Evolutionary conservation across 768 basidiomycete genomes (phyloP).

Genomic region (Podaxis mareebaensis): DNA sequence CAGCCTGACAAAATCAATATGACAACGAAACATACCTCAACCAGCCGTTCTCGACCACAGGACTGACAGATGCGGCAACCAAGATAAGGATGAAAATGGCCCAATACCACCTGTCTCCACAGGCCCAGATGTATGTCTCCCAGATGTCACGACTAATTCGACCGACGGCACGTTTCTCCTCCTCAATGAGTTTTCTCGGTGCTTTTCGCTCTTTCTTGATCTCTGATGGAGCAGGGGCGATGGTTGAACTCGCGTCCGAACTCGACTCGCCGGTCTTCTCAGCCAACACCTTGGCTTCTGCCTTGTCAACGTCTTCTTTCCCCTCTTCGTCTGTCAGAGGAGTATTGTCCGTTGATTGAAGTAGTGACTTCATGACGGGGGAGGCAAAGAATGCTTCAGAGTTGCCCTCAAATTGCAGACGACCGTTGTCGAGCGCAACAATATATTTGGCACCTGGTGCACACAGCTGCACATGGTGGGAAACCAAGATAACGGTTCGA

Average conservation of each 20-base stretch:
- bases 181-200: slow-evolving; percentile 84
- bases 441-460: slow-evolving; percentile 78
- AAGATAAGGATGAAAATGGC: slow-evolving; percentile 50
- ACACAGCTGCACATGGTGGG: slow-evolving; percentile 92
- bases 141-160: slow-evolving; percentile 69
- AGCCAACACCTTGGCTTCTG: slow-evolving; percentile 31
- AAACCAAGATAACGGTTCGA: slow-evolving; percentile 89
- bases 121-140: slow-evolving; percentile 40
- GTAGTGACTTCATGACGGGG: slow-evolving; percentile 61
- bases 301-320: slow-evolving; percentile 48
- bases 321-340: slow-evolving; percentile 53
- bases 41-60: slow-evolving; percentile 76
- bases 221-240: slow-evolving; percentile 32
- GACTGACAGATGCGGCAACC: slow-evolving; percentile 57
- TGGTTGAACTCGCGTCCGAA: slow-evolving; percentile 38
- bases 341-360: slow-evolving; percentile 49
- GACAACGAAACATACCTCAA: slow-evolving; percentile 38
- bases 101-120: slow-evolving; percentile 60
- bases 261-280: slow-evolving; percentile 48
- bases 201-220: slow-evolving; percentile 35
- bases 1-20: slow-evolving; percentile 8
- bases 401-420: slow-evolving; percentile 73
- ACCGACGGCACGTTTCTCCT: slow-evolving; percentile 77
- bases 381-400: slow-evolving; percentile 66
- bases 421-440: slow-evolving; percentile 81